Base-by-base conservation (phyloP, 148 eudicot genomes). In the Rhododendron vialii region DNA sequence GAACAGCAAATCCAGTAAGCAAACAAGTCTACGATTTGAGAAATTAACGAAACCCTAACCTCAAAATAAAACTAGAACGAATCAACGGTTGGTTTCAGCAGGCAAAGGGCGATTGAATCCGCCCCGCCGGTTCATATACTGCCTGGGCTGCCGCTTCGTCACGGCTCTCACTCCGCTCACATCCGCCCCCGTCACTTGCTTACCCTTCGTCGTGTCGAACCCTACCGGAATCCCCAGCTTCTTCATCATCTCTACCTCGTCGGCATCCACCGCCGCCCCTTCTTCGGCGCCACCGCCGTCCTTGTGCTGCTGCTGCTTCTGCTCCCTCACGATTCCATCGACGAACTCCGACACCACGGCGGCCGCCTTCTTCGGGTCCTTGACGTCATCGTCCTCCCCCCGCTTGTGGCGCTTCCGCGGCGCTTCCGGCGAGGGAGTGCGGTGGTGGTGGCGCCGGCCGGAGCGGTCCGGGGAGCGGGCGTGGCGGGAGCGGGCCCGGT, bases 101-200 rank as follows among this genome's bases (percentile, higher is more conserved):
- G 99, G 99, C 90, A 96, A 89, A 10, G 99, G 99, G n/a, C 99
- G 93, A 88, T 95, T 96, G 38, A 96, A 96, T 1, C 99, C 98
- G 18, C 99, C 99, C 12, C 99, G 92, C 15, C 99, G 91, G 89
- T 96, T 96, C 99, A 96, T 96, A 80, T 96, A 96, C 95, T 96
- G 98, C 38, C 98, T 77, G 10, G 99, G 99, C 90, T 94, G 98
- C 43, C 99, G 85, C 88, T 96, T 96, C 10, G 98, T 96, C 41
- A 93, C 98, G 45, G 93, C 95, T 84, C 99, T 91, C 63, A 95
- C 90, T 15, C 96, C 96, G 24, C 99, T 95, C 18, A 94, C 94
- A 83, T 96, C 98, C 33, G 98, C 92, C 13, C 97, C 99, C 4
- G 91, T 55, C 24, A 96, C 99, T 0, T 92, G 96, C 87, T 95